These are phyloP conservation scores for Arthromyces matolae DNA, from an alignment of 768 basidiomycete species.

Conservation along the genomic window DNA sequence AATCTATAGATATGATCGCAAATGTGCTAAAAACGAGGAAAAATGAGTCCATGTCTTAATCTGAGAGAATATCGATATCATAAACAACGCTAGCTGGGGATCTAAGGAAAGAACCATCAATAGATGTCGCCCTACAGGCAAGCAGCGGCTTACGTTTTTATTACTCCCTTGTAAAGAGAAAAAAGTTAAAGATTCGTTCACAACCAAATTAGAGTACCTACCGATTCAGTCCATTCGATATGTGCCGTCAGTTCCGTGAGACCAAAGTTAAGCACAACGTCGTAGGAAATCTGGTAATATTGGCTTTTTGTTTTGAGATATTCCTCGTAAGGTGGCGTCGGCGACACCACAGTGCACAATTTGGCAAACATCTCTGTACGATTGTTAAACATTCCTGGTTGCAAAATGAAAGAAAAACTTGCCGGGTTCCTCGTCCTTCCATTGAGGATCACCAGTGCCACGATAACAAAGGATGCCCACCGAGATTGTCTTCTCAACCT, in stretches of 20 bases:
- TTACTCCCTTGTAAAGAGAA: not conserved
- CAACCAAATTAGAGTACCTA: too few species aligned
- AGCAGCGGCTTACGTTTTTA: not conserved
- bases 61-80: slow-evolving; percentile 4
- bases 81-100: slow-evolving; percentile 12
- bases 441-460: slow-evolving; percentile 12
- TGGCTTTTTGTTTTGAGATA: not conserved
- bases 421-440: slow-evolving; percentile 23
- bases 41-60: not conserved
- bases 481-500: not conserved
- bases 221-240: slow-evolving; percentile 47
- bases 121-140: not conserved
- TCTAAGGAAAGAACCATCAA: too few species aligned
- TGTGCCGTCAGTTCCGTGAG: slow-evolving; percentile 51
- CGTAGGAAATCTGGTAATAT: slow-evolving; percentile 31
- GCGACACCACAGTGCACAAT: slow-evolving; percentile 16
- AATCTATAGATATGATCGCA: too few species aligned
- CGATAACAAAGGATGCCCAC: slow-evolving; percentile 19
- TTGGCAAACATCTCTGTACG: slow-evolving; percentile 15
- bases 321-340: slow-evolving; percentile 8
- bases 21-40: too few species aligned
- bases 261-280: slow-evolving; percentile 48
- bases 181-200: slow-evolving; percentile 14
- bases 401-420: not conserved
- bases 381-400: not conserved